Conservation (phyloP, 1,284 basidiomycete genomes). For the Cutaneotrichosporon curvatum region DNA sequence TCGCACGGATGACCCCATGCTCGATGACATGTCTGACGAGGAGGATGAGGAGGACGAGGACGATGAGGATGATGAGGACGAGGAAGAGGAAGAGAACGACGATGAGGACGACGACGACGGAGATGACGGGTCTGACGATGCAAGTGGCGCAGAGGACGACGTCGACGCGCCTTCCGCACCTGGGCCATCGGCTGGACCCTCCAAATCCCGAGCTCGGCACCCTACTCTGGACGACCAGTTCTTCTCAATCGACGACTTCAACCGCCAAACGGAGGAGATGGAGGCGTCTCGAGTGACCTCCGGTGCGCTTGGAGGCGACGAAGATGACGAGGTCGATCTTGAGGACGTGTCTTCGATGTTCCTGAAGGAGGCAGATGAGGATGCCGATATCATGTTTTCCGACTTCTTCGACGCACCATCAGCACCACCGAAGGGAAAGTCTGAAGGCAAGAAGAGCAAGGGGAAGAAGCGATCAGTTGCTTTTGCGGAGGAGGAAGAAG, state of each 20-base stretch:
- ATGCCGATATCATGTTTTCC: conserved; percentile 45
- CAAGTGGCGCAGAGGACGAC: conserved; percentile 14
- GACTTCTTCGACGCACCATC: conserved; percentile 58
- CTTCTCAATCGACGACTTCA: conserved; percentile 84
- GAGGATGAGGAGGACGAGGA: conserved; percentile 34
- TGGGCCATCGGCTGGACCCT: conserved; percentile 43
- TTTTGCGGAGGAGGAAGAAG: conserved; percentile 29
- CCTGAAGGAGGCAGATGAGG: conserved; percentile 44
- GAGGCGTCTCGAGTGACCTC: conserved; percentile 62
- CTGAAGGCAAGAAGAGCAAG: conserved; percentile 26
- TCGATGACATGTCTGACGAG: conserved; percentile 21
- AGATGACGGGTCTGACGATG: conserved; percentile 23
- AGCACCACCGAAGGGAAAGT: conserved; percentile 31
- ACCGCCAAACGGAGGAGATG: conserved; percentile 72
- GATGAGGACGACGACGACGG: conserved; percentile 26
- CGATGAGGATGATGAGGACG: conserved; percentile 43
- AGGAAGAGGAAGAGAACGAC: conserved; percentile 21
- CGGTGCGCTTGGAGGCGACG: conserved; percentile 53
- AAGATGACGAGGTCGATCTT: conserved; percentile 52
- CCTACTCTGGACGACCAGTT: conserved; percentile 84
- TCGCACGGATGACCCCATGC: conserved; percentile 8
- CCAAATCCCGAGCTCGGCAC: conserved; percentile 42
- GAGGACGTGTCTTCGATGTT: conserved; percentile 41
- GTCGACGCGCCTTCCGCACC: no score
- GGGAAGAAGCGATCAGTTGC: conserved; percentile 37